Evolutionary conservation across 345 rosid genomes (phyloP), one percentile per base, ranked within the genome.

Genomic region (Cochlearia excelsa): DNA sequence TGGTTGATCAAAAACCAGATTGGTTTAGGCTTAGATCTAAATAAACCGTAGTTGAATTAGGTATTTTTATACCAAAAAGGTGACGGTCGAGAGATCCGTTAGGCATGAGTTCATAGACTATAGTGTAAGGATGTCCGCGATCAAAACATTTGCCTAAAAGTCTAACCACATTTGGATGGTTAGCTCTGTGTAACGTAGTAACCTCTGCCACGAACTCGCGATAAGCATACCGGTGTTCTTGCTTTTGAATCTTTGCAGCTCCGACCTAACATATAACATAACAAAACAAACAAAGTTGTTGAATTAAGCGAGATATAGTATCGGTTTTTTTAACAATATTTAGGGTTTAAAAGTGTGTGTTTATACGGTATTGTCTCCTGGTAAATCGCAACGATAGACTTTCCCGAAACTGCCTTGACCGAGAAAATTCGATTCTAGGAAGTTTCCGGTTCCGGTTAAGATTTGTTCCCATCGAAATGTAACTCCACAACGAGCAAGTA

Each of bases 81-180:
- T 80, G 82, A 31, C 66, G 66, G 9, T 86, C 95, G 67, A 89
- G 68, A 44, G 89, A 79, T 39, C 89, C 89, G 9, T 71, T 59
- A 9, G 95, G 79, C 89, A 89, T 86, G 67, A 75, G 81, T 39
- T 89, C 89, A 39, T 82, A 84, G 56, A 89, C 81, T 57, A 89
- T 47, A 11, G 23, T 16, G 23, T 80, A 75, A 68, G 87, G 76
- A 47, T 79, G 87, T 2, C 74, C 76, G 48, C 65, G 77, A 45
- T 76, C 86, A 3, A 81, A 84, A 61, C 87, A 77, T 65, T 63
- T 78, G 5, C 89, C 95, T 4, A 84, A 73, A 65, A 89, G 67
- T 69, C 72, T 81, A 7, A 89, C 86, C 30, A 86, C 84, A 61
- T 86, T 89, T 0, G 82, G 77, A 53, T 88, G 94, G 33, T 82